Base-by-base conservation (phyloP, 2,329 filamentous ascomycete genomes). In the Calonectria fujianensis region DNA sequence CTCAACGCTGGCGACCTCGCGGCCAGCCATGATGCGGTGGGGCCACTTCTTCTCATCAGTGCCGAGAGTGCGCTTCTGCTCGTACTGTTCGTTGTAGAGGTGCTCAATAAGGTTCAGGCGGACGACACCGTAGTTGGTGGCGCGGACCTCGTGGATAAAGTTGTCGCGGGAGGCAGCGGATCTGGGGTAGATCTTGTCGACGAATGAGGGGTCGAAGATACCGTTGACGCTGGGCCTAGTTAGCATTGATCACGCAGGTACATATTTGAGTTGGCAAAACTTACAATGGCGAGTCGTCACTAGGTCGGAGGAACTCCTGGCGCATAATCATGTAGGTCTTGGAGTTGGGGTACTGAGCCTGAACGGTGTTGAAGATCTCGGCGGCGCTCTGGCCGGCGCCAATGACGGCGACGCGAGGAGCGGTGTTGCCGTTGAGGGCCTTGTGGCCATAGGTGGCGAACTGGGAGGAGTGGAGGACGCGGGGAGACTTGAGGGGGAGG, bases 231-330 rank as follows among this genome's bases (percentile, higher is more conserved):
- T 96, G 77, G n/a, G 3, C 3, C n/a, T 50, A 0, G 70, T 87
- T 78, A 87, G 79, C 20, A 73, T 67, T 52, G 18, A 45, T 8
- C 51, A 13, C 11, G 31, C 5, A 24, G 16, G 3, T 27, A 61
- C 20, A 14, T 7, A 16, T 24, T 4, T 9, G 32, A 10, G 10
- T 9, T 45, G 35, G 37, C 3, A 20, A 63, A 41, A 90, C 94
- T 88, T 88, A 96, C 94, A 98, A 98, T 24, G 96, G 97, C 69
- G 95, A 98, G 84, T 98, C 97, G 83, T 99, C 96, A 82, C 95
- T 98, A 1, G 96, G 96, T 80, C 94, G 93, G 74, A 99, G 86
- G 72, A 96, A 96, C 76, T 95, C 92, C 52, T 93, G 93, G 79
- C 95, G 93, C 89, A 98, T 96, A 74, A 98, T 88, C 72, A 99